Conservation (phyloP, 2,329 filamentous ascomycete genomes). For the Pleomassaria siparia region DNA sequence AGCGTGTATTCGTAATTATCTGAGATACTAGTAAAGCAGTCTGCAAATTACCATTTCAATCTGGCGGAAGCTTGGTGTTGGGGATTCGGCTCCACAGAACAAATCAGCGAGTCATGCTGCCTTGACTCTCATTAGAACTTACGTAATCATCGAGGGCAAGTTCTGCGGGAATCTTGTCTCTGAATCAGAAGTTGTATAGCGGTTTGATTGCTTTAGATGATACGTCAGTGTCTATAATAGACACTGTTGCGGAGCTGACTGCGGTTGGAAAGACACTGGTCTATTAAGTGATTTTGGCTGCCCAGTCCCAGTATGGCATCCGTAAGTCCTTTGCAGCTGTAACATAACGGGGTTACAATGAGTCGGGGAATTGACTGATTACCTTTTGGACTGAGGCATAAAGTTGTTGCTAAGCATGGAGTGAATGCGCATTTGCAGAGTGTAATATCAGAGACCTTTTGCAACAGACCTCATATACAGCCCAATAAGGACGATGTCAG, state of each 20-base stretch:
- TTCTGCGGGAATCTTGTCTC: slow-evolving; percentile 8
- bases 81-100: slow-evolving; percentile 6
- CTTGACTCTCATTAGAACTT: not conserved
- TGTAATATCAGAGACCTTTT: not conserved
- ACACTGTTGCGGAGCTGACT: slow-evolving; percentile 6
- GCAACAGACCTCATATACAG: slow-evolving; percentile 58
- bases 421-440: not conserved
- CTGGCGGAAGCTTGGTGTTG: slow-evolving; percentile 6
- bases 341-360: slow-evolving; percentile 5
- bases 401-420: slow-evolving; percentile 9
- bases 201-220: slow-evolving; percentile 9
- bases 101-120: not conserved
- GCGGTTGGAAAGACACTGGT: slow-evolving; percentile 9
- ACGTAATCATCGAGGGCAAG: slow-evolving; percentile 7
- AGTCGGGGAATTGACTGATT: slow-evolving; percentile 6
- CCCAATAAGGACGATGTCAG: slow-evolving; percentile 83
- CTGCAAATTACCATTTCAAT: slow-evolving; percentile 5
- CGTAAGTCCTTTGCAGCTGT: slow-evolving; percentile 13
- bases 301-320: slow-evolving; percentile 19
- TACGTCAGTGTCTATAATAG: slow-evolving; percentile 11
- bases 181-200: slow-evolving; percentile 9
- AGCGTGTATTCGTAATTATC: slow-evolving; percentile 9
- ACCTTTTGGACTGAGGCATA: slow-evolving; percentile 8
- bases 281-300: not conserved
- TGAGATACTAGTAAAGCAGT: slow-evolving; percentile 2